A percentile compares a stretch with the other conserved stretches of the same genome.
Conservation (phyloP, 306 rosid genomes). For the Luffa acutangula region DNA sequence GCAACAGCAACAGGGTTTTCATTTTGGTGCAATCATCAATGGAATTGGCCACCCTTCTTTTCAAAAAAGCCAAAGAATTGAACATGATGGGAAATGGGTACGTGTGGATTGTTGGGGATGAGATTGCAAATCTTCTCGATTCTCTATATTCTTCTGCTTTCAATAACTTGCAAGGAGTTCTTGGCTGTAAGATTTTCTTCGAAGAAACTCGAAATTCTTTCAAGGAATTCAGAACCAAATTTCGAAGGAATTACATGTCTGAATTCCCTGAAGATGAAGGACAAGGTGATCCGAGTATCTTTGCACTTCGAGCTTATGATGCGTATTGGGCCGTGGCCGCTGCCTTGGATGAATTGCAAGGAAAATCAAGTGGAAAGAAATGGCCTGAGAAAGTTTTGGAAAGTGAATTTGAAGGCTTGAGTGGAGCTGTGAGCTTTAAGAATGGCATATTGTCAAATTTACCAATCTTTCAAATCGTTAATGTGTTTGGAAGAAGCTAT, state of each 20-base stretch:
- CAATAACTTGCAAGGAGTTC: slow-evolving; percentile 43
- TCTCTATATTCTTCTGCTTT: slow-evolving; percentile 30
- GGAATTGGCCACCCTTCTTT: slow-evolving; percentile 25
- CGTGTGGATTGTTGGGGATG: slow-evolving; percentile 47
- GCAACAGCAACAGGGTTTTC: slow-evolving; percentile 40
- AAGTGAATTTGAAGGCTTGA: slow-evolving; percentile 25
- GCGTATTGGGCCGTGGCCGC: slow-evolving; percentile 25
- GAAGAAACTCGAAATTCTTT: slow-evolving; percentile 12
- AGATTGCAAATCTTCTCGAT: slow-evolving; percentile 38
- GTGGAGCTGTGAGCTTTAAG: slow-evolving; percentile 28
- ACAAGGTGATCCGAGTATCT: slow-evolving; percentile 38
- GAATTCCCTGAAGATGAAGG: slow-evolving; percentile 53
- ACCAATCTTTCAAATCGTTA: slow-evolving; percentile 31
- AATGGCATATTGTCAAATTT: slow-evolving; percentile 10
- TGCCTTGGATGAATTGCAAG: slow-evolving; percentile 18
- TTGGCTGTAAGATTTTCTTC: slow-evolving; percentile 37
- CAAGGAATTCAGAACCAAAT: slow-evolving; percentile 29
- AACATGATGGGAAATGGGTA: slow-evolving; percentile 51
- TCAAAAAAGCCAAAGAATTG: slow-evolving; percentile 35
- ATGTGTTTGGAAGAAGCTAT: slow-evolving; percentile 48
- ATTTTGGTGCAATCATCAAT: slow-evolving; percentile 41
- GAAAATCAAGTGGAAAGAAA: slow-evolving; percentile 1
- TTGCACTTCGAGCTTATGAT: slow-evolving; percentile 44
- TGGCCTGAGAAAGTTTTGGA: slow-evolving; percentile 14
- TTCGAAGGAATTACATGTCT: slow-evolving; percentile 23